Conservation (phyloP, 1,284 basidiomycete genomes). For the Ceratobasidium sp. region DNA sequence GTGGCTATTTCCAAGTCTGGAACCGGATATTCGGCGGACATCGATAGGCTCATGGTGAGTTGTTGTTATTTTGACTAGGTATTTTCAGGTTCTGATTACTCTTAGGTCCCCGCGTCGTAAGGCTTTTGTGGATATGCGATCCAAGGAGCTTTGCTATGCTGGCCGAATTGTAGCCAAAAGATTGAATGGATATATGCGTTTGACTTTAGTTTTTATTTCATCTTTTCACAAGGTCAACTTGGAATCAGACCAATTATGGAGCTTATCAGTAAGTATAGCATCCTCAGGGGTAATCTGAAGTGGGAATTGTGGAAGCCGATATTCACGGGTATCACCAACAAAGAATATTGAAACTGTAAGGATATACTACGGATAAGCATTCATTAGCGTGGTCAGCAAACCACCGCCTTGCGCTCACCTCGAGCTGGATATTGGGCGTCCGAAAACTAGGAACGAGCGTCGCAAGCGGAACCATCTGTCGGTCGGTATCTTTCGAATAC, state of each 20-base stretch:
- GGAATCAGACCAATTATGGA: background rate
- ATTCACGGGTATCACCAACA: background rate
- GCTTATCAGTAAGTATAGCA: background rate
- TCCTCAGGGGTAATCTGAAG: constrained; percentile 3
- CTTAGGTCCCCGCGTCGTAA: background rate
- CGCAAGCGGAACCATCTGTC: background rate
- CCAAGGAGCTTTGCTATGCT: no score
- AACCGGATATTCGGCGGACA: constrained; percentile 36
- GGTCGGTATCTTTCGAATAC: background rate
- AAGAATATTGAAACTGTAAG: background rate
- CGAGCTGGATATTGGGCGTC: constrained; percentile 14
- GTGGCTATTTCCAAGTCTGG: constrained; percentile 33
- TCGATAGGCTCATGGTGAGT: constrained; percentile 41
- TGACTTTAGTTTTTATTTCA: background rate
- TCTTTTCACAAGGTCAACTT: background rate
- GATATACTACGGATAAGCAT: background rate
- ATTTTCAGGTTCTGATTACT: background rate
- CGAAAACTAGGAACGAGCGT: constrained; percentile 4
- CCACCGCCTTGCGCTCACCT: background rate
- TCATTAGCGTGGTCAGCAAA: background rate
- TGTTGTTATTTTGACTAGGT: background rate
- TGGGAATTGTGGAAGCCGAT: background rate
- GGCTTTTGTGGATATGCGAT: no score
- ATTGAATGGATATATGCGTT: no score
- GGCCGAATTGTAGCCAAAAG: no score